Evolutionary conservation across 257 asterid genomes (phyloP).

Genomic region (Jasminum sambac): DNA sequence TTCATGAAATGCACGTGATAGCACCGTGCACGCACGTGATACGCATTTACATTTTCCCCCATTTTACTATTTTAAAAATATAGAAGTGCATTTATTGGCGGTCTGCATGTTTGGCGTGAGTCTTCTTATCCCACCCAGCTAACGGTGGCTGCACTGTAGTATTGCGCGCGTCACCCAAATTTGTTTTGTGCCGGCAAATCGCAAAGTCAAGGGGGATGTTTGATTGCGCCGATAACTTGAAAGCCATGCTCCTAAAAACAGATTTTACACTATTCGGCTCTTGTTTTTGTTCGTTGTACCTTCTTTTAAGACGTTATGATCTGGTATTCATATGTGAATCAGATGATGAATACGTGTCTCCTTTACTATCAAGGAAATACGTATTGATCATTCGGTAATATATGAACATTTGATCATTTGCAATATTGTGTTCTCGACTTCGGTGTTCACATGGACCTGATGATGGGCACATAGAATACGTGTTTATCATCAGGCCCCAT

Average conservation of each 20-base stretch:
- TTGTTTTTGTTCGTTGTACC: too few species aligned
- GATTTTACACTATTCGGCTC: too few species aligned
- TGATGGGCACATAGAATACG: too few species aligned
- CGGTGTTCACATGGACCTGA: too few species aligned
- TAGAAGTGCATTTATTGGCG: neutral
- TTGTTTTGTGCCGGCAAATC: neutral
- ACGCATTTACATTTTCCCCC: neutral
- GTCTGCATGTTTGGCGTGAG: neutral
- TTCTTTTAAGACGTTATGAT: too few species aligned
- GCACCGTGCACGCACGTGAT: neutral
- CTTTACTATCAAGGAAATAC: too few species aligned
- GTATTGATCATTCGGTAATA: too few species aligned
- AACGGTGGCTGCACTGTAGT: neutral
- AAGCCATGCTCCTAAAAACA: neutral
- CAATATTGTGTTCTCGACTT: too few species aligned
- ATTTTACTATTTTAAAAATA: neutral
- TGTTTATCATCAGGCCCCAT: too few species aligned
- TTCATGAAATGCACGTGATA: slow-evolving; percentile 8
- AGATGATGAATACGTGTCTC: too few species aligned
- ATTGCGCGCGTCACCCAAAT: neutral
- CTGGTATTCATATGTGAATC: too few species aligned
- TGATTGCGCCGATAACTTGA: neutral
- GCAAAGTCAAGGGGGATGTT: neutral
- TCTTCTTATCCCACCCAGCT: neutral
- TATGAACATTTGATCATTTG: too few species aligned